Conservation (phyloP, 352 stramenopile species). For the Nothophytophthora sp. region DNA sequence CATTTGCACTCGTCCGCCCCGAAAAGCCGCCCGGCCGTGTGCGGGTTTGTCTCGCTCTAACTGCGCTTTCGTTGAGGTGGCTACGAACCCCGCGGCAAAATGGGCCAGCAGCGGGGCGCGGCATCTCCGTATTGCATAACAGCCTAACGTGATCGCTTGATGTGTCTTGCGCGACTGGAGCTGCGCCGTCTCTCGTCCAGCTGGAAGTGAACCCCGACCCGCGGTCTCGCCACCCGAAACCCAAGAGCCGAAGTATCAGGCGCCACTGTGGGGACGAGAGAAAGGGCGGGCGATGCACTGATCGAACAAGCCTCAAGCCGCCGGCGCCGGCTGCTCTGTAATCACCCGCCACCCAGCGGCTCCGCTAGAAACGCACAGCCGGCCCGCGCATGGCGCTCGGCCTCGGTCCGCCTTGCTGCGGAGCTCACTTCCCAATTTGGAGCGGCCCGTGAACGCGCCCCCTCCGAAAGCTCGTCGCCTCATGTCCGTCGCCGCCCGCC, state of each 20-base stretch:
- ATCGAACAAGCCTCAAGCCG: constrained; percentile 1
- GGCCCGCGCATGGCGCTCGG: not conserved
- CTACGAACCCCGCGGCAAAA: too few species aligned
- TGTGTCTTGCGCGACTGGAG: constrained; percentile 36
- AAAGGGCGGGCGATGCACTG: constrained; percentile 3
- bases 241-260: too few species aligned
- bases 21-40: too few species aligned
- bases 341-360: not conserved
- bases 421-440: constrained; percentile 38
- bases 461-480: not conserved
- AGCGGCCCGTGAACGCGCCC: constrained; percentile 22
- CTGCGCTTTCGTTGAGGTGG: not conserved
- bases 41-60: too few species aligned
- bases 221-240: too few species aligned
- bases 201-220: too few species aligned
- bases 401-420: too few species aligned
- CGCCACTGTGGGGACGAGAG: constrained; percentile 4
- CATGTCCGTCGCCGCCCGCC: constrained; percentile 17
- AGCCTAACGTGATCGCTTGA: constrained; percentile 15
- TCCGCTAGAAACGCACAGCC: too few species aligned
- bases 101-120: too few species aligned
- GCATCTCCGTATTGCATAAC: constrained; percentile 18
- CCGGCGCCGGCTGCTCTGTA: too few species aligned
- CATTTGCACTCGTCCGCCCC: too few species aligned
- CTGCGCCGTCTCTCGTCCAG: not conserved